Base-by-base conservation (phyloP, 257 asterid genomes). In the Jaltomata sinuosa region DNA sequence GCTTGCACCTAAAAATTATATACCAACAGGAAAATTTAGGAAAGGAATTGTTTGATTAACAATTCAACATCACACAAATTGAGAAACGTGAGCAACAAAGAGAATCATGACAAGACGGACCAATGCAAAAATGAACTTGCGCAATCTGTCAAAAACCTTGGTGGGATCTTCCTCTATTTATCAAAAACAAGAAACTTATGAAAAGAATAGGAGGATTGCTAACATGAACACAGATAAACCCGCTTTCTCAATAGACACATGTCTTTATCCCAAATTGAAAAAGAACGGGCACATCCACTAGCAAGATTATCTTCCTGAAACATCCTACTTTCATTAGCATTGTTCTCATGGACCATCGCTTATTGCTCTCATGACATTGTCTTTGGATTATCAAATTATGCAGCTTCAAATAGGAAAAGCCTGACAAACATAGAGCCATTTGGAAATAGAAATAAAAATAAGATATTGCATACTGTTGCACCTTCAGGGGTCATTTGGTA, bases 1-100 rank as follows among this genome's bases (percentile, higher is more conserved):
- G 98, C 99, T 93, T 96, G 99, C 85, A 96, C 91, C 99, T 96
- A 89, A 40, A 52, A 18, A 67, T 61, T 27, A 68, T 67, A 45
- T 59, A 84, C 19, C 80, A 86, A 79, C 12, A 31, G 47, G 53
- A 53, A 27, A 79, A 52, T 59, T 83, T 85, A 86, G 78, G 82
- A 61, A 85, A 29, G 78, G 12, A 27, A 15, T 25, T 15, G 61
- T 16, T 47, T 47, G 61, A 27, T 47, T 27, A 7, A 42, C 34
- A 25, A 42, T 42, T 27, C 19, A n/a, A 42, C 12, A 71, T 6
- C 79, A 42, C 55, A 72, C n/a, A 45, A 3, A 25, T 72, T 72
- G 54, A 72, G 52, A 69, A 69, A 69, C 1, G 71, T 64, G 72
- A 64, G 71, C 1, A 15, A 27, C 15, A 61, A 38, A 52, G 65